Base-by-base conservation (phyloP, 2,329 filamentous ascomycete species). In the Diaporthe eres region DNA sequence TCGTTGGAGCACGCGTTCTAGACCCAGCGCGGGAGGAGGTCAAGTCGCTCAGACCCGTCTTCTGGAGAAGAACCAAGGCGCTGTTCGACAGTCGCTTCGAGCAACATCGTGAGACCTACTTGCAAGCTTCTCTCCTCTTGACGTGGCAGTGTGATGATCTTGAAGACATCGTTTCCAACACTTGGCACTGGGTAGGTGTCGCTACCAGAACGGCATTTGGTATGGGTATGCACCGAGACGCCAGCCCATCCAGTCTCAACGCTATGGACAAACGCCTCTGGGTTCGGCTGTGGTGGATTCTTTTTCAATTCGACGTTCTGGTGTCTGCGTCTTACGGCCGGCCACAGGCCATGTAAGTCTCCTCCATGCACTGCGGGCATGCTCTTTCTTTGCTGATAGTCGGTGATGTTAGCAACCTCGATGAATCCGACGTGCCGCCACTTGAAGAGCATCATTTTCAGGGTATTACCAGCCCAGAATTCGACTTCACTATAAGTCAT, bases 111-210 rank as follows among this genome's bases (percentile, higher is more conserved):
- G 42, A 65, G 61, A n/a, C 19, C 1, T 65, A 65, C 28, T 31
- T 65, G 10, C 61, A 65, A n/a, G 61, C 61, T 2, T 31, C 42
- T 31, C 61, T 65, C 5, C 61, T 65, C 42, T 7, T 65, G 39
- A 65, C 61, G 17, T 65, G 61, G 61, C 39, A 47, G 17, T 65
- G 61, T 34, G 42, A 65, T 42, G 42, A 65, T n/a, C 61, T 65
- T 9, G 61, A 65, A 34, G 61, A 65, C 28, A 65, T 65, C 9
- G 42, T 65, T 34, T 65, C 61, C 25, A 65, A 65, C 25, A 22
- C 61, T 47, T 65, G 61, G 61, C 42, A 65, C 28, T 65, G 61
- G 61, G 42, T 65, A 31, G 61, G 61, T 4, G 39, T 65, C 17
- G 61, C 61, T 22, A 49, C 61, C 5, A 47, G 61, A 34, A 65